These are phyloP conservation scores for Linum tenue DNA, from an alignment of 345 rosid genomes.

Conservation along the genomic window DNA sequence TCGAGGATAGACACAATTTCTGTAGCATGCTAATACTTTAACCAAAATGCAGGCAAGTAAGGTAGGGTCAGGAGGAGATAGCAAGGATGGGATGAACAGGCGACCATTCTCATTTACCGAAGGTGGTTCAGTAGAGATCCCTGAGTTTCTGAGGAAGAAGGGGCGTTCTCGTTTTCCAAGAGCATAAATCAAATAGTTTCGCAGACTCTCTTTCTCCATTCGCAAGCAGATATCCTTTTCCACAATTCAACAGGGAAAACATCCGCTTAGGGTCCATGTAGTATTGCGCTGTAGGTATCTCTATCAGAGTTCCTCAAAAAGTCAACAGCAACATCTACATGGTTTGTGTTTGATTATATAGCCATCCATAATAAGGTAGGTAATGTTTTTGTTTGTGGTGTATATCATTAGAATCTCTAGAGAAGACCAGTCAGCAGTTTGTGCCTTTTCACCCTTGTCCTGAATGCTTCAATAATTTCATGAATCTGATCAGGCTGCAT, in stretches of 20 bases:
- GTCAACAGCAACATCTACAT: no score
- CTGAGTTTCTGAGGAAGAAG: conserved; percentile 90
- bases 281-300: background rate
- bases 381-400: background rate
- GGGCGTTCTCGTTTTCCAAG: conserved; percentile 85
- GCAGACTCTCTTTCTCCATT: background rate
- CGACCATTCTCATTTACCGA: conserved; percentile 56
- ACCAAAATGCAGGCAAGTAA: conserved; percentile 42
- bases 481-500: background rate
- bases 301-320: no score
- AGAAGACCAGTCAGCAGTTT: background rate
- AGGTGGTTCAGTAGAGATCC: conserved; percentile 74
- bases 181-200: conserved; percentile 23
- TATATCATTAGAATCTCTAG: background rate
- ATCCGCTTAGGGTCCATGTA: background rate
- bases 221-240: background rate
- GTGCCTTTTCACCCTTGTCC: no score
- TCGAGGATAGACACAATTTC: background rate
- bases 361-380: background rate
- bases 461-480: background rate
- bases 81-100: conserved; percentile 41
- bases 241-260: background rate
- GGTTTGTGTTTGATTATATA: background rate
- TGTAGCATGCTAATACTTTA: conserved; percentile 6
- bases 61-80: conserved; percentile 38